Evolutionary conservation across 768 basidiomycete species (phyloP), one percentile per base, ranked within the genome.

Genomic region (Floccularia luteovirens): DNA sequence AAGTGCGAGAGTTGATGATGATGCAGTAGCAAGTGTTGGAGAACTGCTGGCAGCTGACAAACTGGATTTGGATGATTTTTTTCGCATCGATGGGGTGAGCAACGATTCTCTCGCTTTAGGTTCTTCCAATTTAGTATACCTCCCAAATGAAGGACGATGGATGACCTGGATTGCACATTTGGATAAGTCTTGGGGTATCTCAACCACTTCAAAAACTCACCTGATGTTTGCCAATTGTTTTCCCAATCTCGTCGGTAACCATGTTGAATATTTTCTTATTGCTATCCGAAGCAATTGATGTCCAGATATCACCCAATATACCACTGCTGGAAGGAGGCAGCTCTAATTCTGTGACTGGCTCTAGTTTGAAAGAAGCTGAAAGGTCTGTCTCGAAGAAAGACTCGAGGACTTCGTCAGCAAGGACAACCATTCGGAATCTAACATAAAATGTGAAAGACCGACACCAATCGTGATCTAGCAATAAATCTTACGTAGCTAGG

Each of bases 371-470:
- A 2, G 92, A 92, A 1, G 75, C 77, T 0, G 89, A 79, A 45
- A 99, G 67, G 58, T 98, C 96, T 0, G 84, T 77, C 53, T 91
- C 92, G 52, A 97, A 99, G 72, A 99, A 99, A 1, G 87, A 84
- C 57, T 99, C 96, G 19, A 99, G 75, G 20, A 98, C 72, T 57
- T 97, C 93, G 48, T 98, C 96, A 1, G 94, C 93, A 6, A 99
- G 72, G 3, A 99, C 87, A 28, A 98, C 94, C 96, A 98, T 99
- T 5, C 96, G 82, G 79, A 99, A 99, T 5, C 90, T 90, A 48
- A 16, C 28, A 43, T 25, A n/a, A 12, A 12, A 31, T 23, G 46
- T 38, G 23, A 16, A 30, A 10, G 24, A 10, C 25, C 7, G 8
- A 23, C 11, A 5, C 21, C 2, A n/a, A 16, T 8, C 31, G 38